Evolutionary conservation across 2,329 filamentous ascomycete genomes (phyloP).

Genomic region (Fusarium bulbicola): DNA sequence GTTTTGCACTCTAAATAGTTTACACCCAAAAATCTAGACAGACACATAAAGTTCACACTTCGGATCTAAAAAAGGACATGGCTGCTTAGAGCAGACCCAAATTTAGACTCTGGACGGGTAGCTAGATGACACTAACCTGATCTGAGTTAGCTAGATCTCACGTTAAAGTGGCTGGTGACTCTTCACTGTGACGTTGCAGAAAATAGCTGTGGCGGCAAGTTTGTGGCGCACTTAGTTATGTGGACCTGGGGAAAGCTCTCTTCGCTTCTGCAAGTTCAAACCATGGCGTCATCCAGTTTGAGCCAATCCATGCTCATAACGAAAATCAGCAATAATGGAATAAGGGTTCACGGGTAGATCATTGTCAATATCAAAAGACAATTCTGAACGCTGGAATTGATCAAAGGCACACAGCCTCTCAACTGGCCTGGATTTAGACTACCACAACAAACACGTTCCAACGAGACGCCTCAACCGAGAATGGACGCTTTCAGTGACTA

Average conservation of each 20-base stretch:
- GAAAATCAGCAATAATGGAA: conserved; percentile 23
- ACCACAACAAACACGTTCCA: conserved; percentile 19
- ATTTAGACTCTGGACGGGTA: conserved; percentile 31
- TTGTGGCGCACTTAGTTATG: conserved; percentile 12
- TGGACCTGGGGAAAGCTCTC: conserved; percentile 30
- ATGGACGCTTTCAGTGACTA: conserved; percentile 8
- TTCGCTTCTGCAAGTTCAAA: conserved; percentile 27
- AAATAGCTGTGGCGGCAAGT: conserved; percentile 6
- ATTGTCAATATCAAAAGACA: neutral
- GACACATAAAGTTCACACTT: conserved; percentile 3
- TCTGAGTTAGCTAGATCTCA: neutral
- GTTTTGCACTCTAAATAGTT: conserved; percentile 16
- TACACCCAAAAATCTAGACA: neutral
- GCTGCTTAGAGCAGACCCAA: conserved; percentile 35
- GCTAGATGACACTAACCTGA: conserved; percentile 21
- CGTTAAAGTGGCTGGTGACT: conserved; percentile 30
- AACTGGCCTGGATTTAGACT: neutral
- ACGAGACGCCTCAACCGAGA: conserved; percentile 4
- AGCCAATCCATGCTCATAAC: conserved; percentile 26
- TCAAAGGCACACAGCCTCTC: neutral
- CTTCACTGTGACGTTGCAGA: conserved; percentile 26
- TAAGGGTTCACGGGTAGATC: conserved; percentile 10
- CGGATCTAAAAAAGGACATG: conserved; percentile 18
- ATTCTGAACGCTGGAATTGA: neutral
- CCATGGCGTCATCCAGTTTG: conserved; percentile 22